Evolutionary conservation across 306 rosid genomes (phyloP).

Genomic region (Potentilla sterilis): DNA sequence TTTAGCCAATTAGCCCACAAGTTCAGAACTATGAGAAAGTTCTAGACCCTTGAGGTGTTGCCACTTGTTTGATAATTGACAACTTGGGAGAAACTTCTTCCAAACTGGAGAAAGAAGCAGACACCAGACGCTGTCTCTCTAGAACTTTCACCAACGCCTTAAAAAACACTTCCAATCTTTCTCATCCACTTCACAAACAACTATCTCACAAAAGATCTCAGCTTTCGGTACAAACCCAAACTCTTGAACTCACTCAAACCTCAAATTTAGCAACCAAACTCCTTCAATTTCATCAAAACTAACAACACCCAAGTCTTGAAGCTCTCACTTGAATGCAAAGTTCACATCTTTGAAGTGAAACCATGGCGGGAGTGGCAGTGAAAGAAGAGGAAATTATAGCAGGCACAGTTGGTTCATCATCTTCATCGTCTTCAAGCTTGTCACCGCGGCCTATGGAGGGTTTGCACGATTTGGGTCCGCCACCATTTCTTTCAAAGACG

Average conservation of each 20-base stretch:
- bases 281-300: not conserved
- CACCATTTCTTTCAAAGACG: conserved; percentile 87
- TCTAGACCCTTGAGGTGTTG: conserved; percentile 35
- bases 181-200: not conserved
- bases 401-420: conserved; percentile 32
- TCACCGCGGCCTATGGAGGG: conserved; percentile 81
- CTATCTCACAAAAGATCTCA: not conserved
- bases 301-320: not conserved
- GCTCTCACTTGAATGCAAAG: not conserved
- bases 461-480: conserved; percentile 73
- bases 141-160: conserved; percentile 50
- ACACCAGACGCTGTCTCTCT: conserved; percentile 25
- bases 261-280: not conserved
- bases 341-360: not conserved
- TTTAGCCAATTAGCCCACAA: not conserved
- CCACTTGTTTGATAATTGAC: conserved; percentile 3
- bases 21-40: conserved; percentile 33
- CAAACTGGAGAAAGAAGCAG: not conserved
- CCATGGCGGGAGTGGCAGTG: conserved; percentile 44
- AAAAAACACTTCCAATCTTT: conserved; percentile 1
- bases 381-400: conserved; percentile 52
- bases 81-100: conserved; percentile 36
- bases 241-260: not conserved
- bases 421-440: conserved; percentile 48
- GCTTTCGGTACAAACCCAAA: not conserved